phyloP scores from a whole-genome alignment of 192 early-diverging fungal genomes.

The Oehlia diaphana region DNA sequence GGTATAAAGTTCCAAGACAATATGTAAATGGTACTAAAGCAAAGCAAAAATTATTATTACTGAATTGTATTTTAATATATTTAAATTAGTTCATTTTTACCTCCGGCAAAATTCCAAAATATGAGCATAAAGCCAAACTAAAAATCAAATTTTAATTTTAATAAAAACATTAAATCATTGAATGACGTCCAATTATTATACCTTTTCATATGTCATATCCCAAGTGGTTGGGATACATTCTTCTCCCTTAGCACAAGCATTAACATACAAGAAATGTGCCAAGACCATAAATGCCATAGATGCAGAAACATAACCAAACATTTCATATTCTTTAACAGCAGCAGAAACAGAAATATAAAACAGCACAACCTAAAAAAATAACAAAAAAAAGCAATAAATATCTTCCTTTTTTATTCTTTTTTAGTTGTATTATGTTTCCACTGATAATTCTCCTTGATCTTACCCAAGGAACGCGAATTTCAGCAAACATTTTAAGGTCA shows the following conservation, averaged over 20 bases:
- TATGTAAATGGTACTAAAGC: slow-evolving; percentile 50
- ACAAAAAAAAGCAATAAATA: not conserved
- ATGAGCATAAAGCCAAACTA: slow-evolving; percentile 52
- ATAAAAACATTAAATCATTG: not conserved
- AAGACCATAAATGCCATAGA: slow-evolving; percentile 48
- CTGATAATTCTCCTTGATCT: not conserved
- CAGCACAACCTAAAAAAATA: slow-evolving; percentile 31
- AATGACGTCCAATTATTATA: not conserved
- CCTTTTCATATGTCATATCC: slow-evolving; percentile 59
- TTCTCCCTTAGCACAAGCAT: slow-evolving; percentile 53
- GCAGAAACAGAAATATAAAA: slow-evolving; percentile 52
- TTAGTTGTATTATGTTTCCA: not conserved
- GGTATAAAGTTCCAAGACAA: slow-evolving; percentile 45
- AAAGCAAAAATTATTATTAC: not conserved
- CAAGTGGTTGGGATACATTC: slow-evolving; percentile 54
- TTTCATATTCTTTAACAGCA: slow-evolving; percentile 48
- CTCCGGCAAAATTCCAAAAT: slow-evolving; percentile 54
- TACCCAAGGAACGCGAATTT: slow-evolving; percentile 50
- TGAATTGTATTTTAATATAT: not conserved
- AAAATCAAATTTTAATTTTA: not conserved
- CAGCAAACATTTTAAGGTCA: slow-evolving; percentile 55
- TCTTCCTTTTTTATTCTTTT: not conserved
- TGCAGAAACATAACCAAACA: slow-evolving; percentile 39
- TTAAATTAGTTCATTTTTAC: slow-evolving; percentile 9
- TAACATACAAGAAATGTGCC: slow-evolving; percentile 51